Evolutionary conservation across 148 eudicot species (phyloP), one percentile per base, ranked within the genome.

Genomic region (Bassia scoparia): DNA sequence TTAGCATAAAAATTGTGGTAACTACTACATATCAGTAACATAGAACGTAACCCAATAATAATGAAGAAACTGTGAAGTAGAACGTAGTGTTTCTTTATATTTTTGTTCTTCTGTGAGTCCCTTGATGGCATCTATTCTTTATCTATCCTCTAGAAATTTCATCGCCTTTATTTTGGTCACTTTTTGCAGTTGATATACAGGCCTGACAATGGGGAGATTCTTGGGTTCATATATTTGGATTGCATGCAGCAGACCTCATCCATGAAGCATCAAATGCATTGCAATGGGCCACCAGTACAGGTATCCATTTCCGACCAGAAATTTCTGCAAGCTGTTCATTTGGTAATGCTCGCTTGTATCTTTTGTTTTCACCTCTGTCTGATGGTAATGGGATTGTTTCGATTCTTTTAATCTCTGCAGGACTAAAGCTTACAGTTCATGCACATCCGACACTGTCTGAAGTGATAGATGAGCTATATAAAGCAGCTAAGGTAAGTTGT

Each of bases 171-270:
- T 30, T 34, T 67, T 37, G 67, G 55, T 52, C 50, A 54, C 26
- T n/a, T 69, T 78, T 29, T 82, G 81, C 96, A 95, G 99, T 77
- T 95, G 85, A 91, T 95, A 62, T 95, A 91, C 80, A 89, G 99
- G 85, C n/a, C n/a, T 35, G 99, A 95, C 87, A 95, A 78, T 70
- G 99, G 99, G 74, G 97, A n/a, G 79, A 95, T 95, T 83, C 97
- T 95, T 53, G 99, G 99, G 99, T 95, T 71, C 99, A 95, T 74
- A 95, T 95, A 54, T 95, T 91, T 78, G 99, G 99, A 54, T 62
- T 95, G 79, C 99, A 95, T 87, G 99, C 99, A 61, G 99, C 99
- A 24, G 99, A 95, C 74, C 99, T 95, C 72, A 91, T 95, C n/a
- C 99, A 95, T 68, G 99, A 95, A 83, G 98, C 98, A 62, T 94